Evolutionary conservation across 2,329 filamentous ascomycete genomes (phyloP), one percentile per base, ranked within the genome.

Genomic region (Tolypocladium sp.): DNA sequence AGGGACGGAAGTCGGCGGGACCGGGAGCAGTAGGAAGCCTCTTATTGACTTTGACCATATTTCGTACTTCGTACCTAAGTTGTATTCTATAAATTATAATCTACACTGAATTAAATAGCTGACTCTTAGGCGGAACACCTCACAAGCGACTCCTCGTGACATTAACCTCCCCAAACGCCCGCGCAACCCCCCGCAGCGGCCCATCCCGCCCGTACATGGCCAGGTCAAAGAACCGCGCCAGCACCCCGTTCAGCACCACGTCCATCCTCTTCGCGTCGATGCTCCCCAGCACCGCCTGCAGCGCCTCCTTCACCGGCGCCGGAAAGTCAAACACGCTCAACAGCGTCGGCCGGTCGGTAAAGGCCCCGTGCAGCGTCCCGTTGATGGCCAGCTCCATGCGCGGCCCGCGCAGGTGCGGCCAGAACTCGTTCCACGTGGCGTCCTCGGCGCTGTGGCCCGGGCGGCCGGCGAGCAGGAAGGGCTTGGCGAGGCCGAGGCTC

Each of bases 391-490:
- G 55, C 30, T 72, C 64, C 35, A 67, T 54, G 49, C 67, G 66
- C 27, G 63, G 57, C 0, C 68, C 71, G 2, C 61, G 62, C 3
- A 73, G 66, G 13, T 60, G 63, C 0, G 65, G 57, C 58, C 64
- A 74, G 59, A 73, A 69, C 9, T 60, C 57, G 27, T 64, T 57
- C 75, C 72, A 75, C 0, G 73, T 71, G 0, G 60, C 56, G 25
- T 75, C 73, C 12, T 73, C 64, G 6, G 60, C 41, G 7, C 58
- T 44, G 46, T 75, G 73, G 2, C 62, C 61, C 1, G 65, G 64
- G 4, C 70, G 66, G 0, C 73, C 72, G 4, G 73, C 63, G 0
- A 71, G 62, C 1, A 71, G 56, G 55, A 75, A 73, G 0, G 72
- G 70, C 46, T 30, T 30, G 2, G 15, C 25, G 7, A 49, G 46